Evolutionary conservation across 176 grass and related monocot genomes (phyloP), one percentile per base, ranked within the genome.

Genomic region (Neostapfia colusana): DNA sequence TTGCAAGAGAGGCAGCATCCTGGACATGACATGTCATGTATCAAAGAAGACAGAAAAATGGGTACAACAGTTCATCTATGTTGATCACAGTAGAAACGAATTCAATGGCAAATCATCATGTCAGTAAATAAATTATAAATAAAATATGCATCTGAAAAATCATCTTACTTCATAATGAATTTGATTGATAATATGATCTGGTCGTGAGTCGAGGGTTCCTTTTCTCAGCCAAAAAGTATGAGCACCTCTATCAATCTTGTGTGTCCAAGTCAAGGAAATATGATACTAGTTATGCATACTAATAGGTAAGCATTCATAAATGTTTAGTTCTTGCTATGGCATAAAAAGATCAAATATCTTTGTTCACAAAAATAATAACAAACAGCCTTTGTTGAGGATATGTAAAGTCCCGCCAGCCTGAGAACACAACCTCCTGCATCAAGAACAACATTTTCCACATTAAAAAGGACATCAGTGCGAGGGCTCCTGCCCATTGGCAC

Each of bases 201-300:
- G 89, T 28, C 80, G 77, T 4, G 85, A 38, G 81, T 99, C 95
- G 49, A 88, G 83, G 28, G 59, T 86, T 85, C 91, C 89, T 88
- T 99, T 99, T 48, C 44, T 69, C 77, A 99, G 76, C 87, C 89
- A 95, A 63, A 90, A 94, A 70, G 40, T 20, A 85, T 98, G 95
- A 64, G 95, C 95, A 80, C 91, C 95, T 83, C 95, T 95, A 79
- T 92, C 91, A 85, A 80, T 86, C 79, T 98, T 99, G 95, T 99
- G 73, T 76, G 69, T 74, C 8, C 55, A 91, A 72, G 89, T 90
- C 25, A 93, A 81, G 84, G 71, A 83, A 76, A 83, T 49, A 40
- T 10, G 28, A 8, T 71, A 65, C 43, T n/a, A 75, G 34, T 77
- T 84, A 67, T 35, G 34, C 28, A 63, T 64, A 40, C 4, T 50